A percentile compares a stretch with the other conserved stretches of the same genome.
Conservation (phyloP, 2,329 filamentous ascomycete species). For the Diaporthe aspalathi region DNA sequence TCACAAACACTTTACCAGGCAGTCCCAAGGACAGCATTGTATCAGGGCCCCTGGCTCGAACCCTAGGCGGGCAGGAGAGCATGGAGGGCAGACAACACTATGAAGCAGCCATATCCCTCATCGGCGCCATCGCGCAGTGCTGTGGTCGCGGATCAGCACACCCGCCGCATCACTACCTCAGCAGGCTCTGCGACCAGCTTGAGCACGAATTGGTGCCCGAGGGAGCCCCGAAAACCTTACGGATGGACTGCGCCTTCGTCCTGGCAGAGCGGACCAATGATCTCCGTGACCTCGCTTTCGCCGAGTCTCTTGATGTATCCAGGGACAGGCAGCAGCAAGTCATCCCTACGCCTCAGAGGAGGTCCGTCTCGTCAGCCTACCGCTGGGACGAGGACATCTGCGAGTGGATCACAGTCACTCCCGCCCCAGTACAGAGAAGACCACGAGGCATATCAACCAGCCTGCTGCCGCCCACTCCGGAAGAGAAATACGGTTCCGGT, state of each 20-base stretch:
- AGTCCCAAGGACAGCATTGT: neutral
- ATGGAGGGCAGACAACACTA: slow-evolving; percentile 43
- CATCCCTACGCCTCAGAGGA: slow-evolving; percentile 14
- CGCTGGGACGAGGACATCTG: slow-evolving; percentile 54
- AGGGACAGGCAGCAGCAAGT: neutral
- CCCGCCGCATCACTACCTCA: slow-evolving; percentile 53
- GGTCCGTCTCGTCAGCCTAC: slow-evolving; percentile 40
- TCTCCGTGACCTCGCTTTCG: slow-evolving; percentile 64
- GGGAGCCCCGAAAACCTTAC: slow-evolving; percentile 52
- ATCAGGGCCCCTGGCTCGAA: slow-evolving; percentile 15
- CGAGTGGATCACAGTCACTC: slow-evolving; percentile 49
- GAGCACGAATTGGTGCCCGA: slow-evolving; percentile 48
- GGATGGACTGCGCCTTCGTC: slow-evolving; percentile 61
- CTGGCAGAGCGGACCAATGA: slow-evolving; percentile 65
- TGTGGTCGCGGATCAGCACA: slow-evolving; percentile 54
- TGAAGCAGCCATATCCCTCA: slow-evolving; percentile 52
- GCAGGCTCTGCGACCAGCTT: slow-evolving; percentile 55
- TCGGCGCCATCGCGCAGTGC: slow-evolving; percentile 59
- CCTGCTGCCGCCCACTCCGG: neutral
- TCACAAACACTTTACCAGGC: slow-evolving; percentile 22
- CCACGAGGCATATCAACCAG: neutral
- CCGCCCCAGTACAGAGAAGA: neutral
- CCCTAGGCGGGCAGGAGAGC: slow-evolving; percentile 14
- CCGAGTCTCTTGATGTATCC: slow-evolving; percentile 54
- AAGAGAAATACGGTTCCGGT: neutral